phyloP scores from a whole-genome alignment of 2,329 filamentous ascomycete species.

The Trichoderma polysporum region DNA sequence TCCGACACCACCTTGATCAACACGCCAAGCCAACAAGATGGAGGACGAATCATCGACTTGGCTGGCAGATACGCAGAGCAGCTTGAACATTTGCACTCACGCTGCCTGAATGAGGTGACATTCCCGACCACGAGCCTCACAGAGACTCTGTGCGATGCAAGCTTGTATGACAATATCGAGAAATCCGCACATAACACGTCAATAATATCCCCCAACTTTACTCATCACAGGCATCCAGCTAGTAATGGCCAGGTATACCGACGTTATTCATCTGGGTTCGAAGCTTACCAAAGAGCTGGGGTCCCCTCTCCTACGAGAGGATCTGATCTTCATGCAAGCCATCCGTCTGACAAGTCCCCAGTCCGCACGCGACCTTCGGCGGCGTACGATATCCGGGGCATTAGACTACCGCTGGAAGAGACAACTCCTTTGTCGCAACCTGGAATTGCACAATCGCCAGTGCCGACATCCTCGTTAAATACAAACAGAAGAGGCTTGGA shows the following conservation, averaged over 20 bases:
- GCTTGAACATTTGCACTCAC: constrained; percentile 1
- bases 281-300: neutral
- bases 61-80: constrained; percentile 8
- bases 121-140: neutral
- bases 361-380: neutral
- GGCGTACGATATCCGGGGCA: neutral
- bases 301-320: constrained; percentile 2
- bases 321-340: neutral
- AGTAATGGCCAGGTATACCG: neutral
- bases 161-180: neutral
- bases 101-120: neutral
- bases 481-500: neutral
- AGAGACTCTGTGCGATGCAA: neutral
- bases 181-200: neutral
- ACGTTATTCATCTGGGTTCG: neutral
- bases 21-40: neutral
- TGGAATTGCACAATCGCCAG: neutral
- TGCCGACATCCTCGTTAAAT: neutral
- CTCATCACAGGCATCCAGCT: neutral
- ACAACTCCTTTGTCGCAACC: neutral
- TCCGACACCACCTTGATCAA: neutral
- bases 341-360: neutral
- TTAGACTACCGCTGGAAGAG: neutral
- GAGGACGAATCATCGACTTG: neutral
- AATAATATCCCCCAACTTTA: neutral